Evolutionary conservation across 1,284 basidiomycete species (phyloP), one percentile per base, ranked within the genome.

Genomic region (Ceratobasidium sp.): DNA sequence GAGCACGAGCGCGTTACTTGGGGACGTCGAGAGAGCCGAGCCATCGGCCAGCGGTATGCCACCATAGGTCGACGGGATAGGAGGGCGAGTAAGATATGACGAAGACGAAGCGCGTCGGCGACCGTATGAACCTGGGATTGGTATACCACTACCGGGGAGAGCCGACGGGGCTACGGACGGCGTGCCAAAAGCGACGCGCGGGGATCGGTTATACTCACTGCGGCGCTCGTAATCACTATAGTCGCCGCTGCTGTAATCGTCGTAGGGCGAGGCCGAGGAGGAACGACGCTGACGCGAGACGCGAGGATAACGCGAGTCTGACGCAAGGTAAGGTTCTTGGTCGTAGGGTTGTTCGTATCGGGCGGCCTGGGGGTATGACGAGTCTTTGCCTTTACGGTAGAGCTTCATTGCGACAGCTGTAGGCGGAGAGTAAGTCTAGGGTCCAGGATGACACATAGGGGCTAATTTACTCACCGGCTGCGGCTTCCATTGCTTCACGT

Each of bases 401-500:
- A 69, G 52, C 36, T 69, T 69, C 1, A 32, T 55, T 45, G 55
- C 72, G 32, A 67, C 45, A 21, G 23, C 62, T 73, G n/a, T 23
- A 23, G 36, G 18, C 14, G 30, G 18, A 9, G 32, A 14, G 10
- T 52, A 12, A 69, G n/a, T 21, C n/a, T 16, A 32, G 23, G 14
- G 41, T 3, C 46, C 34, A 43, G 46, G 84, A 45, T 34, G 50
- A n/a, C 30, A 34, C 6, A 55, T 55, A 30, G 53, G 53, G 53
- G 43, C 6, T 45, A n/a, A 18, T 45, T 34, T 34, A 55, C 53
- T 55, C 26, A 57, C 64, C 84, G 30, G 87, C 87, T 3, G 88
- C 87, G 2, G 85, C 79, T 75, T 88, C 87, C 28, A 84, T 83
- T 9, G 86, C 84, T 50, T 81, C 80, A 57, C 81, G 80, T 43